Base-by-base conservation (phyloP, 495 filamentous ascomycete genomes). In the Parathielavia appendiculata region DNA sequence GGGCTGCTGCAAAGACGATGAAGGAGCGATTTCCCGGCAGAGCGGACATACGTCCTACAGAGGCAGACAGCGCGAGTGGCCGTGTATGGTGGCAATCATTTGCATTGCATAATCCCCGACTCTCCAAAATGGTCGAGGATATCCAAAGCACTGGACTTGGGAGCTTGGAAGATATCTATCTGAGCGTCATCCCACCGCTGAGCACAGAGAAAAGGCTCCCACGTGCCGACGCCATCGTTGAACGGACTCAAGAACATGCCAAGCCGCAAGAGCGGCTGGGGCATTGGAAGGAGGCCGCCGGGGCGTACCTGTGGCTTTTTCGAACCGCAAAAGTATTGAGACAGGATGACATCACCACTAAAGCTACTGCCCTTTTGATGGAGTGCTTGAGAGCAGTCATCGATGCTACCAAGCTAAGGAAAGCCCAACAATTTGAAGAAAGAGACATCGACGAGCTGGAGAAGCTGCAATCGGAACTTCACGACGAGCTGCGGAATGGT, bases 101-200 rank as follows among this genome's bases (percentile, higher is more conserved):
- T 14, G 30, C 44, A 47, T 16, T 47, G 3, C 44, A 26, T 22
- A 47, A 47, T 26, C 13, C 4, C 19, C 19, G 30, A 12, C 23
- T 47, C 4, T 47, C 44, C 20, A 14, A 9, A 2, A 26, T 47
- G 44, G 44, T n/a, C 20, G 20, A 26, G 10, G 44, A 7, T 12
- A 47, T 47, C 22, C 20, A 47, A 47, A 47, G 3, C 22, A 47
- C 44, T 30, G 44, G 44, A n/a, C 44, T 47, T 16, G 44, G 44
- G 5, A 26, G 20, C 17, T 13, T 47, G 20, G 44, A 47, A 26
- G 44, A 47, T 12, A n/a, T 47, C 23, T 47, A 47, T 22, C 1
- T 47, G 19, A 12, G 44, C 11, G 30, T 47, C 44, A 26, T 47
- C 20, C 44, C 44, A 14, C 44, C 44, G 4, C 13, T 47, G 44